Conservation (phyloP, 352 stramenopile species). For the Pythium phragmitis region DNA sequence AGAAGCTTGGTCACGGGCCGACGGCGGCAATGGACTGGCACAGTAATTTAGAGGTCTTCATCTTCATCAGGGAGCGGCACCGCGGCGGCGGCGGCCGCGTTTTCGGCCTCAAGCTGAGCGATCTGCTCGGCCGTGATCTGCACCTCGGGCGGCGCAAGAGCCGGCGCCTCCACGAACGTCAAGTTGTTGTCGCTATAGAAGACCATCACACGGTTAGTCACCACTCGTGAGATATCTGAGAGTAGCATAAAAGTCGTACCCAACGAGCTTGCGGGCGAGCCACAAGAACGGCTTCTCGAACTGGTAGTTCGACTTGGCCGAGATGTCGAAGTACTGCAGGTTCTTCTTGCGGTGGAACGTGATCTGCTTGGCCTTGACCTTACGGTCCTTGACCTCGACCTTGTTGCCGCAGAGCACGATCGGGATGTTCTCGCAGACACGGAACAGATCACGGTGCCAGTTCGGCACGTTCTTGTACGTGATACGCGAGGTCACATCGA, state of each 20-base stretch:
- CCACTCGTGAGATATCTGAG: neutral
- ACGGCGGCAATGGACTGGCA: slow-evolving; percentile 18
- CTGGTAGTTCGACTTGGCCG: slow-evolving; percentile 99
- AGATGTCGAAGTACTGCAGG: slow-evolving; percentile 99
- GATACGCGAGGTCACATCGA: slow-evolving; percentile 99
- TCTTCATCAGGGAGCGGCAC: slow-evolving; percentile 97
- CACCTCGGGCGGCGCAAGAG: slow-evolving; percentile 96
- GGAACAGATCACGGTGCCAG: slow-evolving; percentile 99
- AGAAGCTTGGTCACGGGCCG: slow-evolving; percentile 10
- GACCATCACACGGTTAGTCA: slow-evolving; percentile 10
- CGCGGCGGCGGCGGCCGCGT: slow-evolving; percentile 85
- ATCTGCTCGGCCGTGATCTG: slow-evolving; percentile 94
- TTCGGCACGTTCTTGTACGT: slow-evolving; percentile 99
- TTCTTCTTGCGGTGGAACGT: slow-evolving; percentile 99
- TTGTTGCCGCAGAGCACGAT: slow-evolving; percentile 99
- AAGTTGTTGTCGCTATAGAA: slow-evolving; percentile 93
- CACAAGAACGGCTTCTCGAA: slow-evolving; percentile 99
- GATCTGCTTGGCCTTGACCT: slow-evolving; percentile 99
- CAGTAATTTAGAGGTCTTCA: slow-evolving; percentile 92
- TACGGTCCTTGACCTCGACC: slow-evolving; percentile 99
- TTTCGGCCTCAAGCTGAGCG: slow-evolving; percentile 91
- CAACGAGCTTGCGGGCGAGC: slow-evolving; percentile 98
- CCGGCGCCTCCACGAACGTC: slow-evolving; percentile 97
- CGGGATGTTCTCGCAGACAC: slow-evolving; percentile 99
- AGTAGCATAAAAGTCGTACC: slow-evolving; percentile 46